A percentile compares a stretch with the other conserved stretches of the same genome.
These are phyloP conservation scores for Didymella pomorum DNA, from an alignment of 2,329 filamentous ascomycete genomes.

Conservation along the genomic window DNA sequence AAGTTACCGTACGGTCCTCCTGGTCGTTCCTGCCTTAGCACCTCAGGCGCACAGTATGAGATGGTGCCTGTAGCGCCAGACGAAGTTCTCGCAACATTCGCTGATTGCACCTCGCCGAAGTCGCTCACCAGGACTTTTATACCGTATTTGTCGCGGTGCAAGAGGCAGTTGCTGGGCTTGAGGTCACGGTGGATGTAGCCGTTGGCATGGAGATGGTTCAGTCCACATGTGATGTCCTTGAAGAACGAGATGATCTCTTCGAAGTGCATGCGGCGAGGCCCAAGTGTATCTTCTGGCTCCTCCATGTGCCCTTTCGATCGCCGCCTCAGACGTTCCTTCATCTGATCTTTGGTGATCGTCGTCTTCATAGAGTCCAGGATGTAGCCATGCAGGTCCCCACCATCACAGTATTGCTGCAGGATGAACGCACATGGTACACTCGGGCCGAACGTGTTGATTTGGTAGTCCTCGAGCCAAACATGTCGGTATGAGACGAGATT, in stretches of 20 bases:
- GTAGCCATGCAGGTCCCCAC: slow-evolving; percentile 87
- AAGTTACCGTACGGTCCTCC: slow-evolving; percentile 87
- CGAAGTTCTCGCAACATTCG: slow-evolving; percentile 81
- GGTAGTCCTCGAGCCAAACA: slow-evolving; percentile 93
- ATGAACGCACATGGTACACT: slow-evolving; percentile 96
- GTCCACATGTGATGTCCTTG: slow-evolving; percentile 89
- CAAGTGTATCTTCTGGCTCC: slow-evolving; percentile 60
- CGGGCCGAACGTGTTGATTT: slow-evolving; percentile 83
- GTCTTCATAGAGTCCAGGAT: slow-evolving; percentile 74
- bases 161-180: slow-evolving; percentile 93
- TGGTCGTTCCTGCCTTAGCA: slow-evolving; percentile 70
- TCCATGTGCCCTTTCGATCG: slow-evolving; percentile 81
- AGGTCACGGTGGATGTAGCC: slow-evolving; percentile 96
- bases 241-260: slow-evolving; percentile 98
- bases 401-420: slow-evolving; percentile 96
- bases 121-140: slow-evolving; percentile 90
- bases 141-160: slow-evolving; percentile 77
- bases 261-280: slow-evolving; percentile 69
- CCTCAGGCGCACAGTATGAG: slow-evolving; percentile 96
- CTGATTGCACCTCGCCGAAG: slow-evolving; percentile 93
- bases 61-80: slow-evolving; percentile 96
- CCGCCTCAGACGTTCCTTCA: slow-evolving; percentile 87
- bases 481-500: slow-evolving; percentile 97
- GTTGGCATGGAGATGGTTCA: slow-evolving; percentile 87
- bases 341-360: slow-evolving; percentile 75